Evolutionary conservation across 768 basidiomycete genomes (phyloP).

Genomic region (Dentipellis sp.): DNA sequence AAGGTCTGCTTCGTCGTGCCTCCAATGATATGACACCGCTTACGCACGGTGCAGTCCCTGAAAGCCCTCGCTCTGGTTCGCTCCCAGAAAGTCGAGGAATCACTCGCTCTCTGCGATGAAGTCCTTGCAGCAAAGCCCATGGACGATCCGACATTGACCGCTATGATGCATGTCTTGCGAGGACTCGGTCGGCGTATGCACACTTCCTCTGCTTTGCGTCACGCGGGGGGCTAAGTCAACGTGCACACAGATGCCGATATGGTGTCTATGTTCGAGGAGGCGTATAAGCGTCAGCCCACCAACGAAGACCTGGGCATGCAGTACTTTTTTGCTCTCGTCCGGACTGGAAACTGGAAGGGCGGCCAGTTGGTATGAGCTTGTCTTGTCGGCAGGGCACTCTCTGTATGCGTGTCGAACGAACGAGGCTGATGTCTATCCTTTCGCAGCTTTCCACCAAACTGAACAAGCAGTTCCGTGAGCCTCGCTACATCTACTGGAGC

Average conservation of each 20-base stretch:
- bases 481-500: constrained; percentile 78
- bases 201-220: background rate
- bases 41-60: constrained; percentile 43
- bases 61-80: constrained; percentile 82
- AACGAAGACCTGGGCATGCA: constrained; percentile 82
- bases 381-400: background rate
- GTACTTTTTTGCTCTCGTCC: constrained; percentile 78
- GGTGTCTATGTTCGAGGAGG: constrained; percentile 79
- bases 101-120: constrained; percentile 70
- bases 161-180: constrained; percentile 78
- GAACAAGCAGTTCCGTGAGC: constrained; percentile 78
- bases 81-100: constrained; percentile 80
- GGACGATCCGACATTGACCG: constrained; percentile 63
- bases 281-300: constrained; percentile 68
- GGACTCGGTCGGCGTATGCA: constrained; percentile 60
- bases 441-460: constrained; percentile 67
- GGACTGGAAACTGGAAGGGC: constrained; percentile 76
- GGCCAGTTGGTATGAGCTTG: constrained; percentile 60
- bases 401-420: background rate
- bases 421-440: constrained; percentile 2
- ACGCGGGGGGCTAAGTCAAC: background rate
- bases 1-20: constrained; percentile 36
- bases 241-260: constrained; percentile 55
- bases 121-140: constrained; percentile 65
- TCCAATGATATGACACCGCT: background rate